Evolutionary conservation across 345 rosid genomes (phyloP).

Genomic region (Salix suchowensis): DNA sequence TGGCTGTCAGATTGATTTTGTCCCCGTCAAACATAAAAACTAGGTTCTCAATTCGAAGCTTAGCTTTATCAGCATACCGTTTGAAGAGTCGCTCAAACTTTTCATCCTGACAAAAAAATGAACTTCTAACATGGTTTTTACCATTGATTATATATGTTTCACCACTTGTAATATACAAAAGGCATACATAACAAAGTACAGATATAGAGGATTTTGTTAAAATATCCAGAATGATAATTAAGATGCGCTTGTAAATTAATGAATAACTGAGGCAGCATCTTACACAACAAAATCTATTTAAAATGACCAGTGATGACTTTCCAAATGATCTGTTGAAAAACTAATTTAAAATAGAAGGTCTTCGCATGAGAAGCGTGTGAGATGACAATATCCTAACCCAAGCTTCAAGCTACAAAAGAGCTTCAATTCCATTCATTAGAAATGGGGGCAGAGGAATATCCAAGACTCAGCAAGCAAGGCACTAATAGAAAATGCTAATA

Average conservation of each 20-base stretch:
- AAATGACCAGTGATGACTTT: not conserved
- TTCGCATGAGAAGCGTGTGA: not conserved
- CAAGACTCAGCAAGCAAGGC: too few relatives aligned
- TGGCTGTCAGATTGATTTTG: slow-evolving; percentile 53
- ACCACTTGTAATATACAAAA: not conserved
- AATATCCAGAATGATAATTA: not conserved
- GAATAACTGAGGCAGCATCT: not conserved
- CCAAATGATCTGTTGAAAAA: not conserved
- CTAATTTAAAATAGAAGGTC: too few relatives aligned
- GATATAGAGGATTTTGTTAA: not conserved
- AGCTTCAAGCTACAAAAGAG: not conserved
- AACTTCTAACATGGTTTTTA: not conserved
- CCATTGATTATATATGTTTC: not conserved
- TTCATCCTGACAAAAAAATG: slow-evolving; percentile 58
- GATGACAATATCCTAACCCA: not conserved
- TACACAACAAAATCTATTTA: not conserved
- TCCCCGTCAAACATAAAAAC: slow-evolving; percentile 81
- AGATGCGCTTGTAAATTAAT: not conserved
- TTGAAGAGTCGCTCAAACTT: slow-evolving; percentile 73
- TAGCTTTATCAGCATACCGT: slow-evolving; percentile 59
- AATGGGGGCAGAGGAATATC: too few relatives aligned
- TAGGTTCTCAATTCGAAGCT: slow-evolving; percentile 43
- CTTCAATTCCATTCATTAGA: not conserved
- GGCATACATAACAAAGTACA: not conserved
- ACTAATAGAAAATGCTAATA: too few relatives aligned